A percentile compares a stretch with the other conserved stretches of the same genome.
phyloP scores from a whole-genome alignment of 495 filamentous ascomycete genomes.

The Aspergillus affinis region DNA sequence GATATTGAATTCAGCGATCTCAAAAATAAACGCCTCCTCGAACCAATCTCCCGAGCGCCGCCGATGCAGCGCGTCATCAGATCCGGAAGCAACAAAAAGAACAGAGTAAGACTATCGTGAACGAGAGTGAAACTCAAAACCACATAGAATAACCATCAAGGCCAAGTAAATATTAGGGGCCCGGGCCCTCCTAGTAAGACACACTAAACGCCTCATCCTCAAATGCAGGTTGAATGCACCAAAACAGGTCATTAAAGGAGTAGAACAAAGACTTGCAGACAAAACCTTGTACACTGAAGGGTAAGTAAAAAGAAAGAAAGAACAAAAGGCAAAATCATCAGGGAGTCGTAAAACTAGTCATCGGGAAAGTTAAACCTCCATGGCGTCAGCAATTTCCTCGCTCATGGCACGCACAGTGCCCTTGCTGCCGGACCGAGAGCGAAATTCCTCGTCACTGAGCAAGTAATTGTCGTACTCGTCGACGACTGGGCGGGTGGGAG shows the following conservation, averaged over 20 bases:
- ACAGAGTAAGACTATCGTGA: neutral
- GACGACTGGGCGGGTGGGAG: constrained; percentile 16
- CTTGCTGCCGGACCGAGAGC: constrained; percentile 37
- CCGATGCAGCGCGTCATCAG: constrained; percentile 10
- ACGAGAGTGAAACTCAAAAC: neutral
- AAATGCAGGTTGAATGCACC: constrained; percentile 29
- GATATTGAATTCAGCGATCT: neutral
- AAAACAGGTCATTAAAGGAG: neutral
- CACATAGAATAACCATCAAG: neutral
- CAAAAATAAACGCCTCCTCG: neutral
- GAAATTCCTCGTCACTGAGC: constrained; percentile 46
- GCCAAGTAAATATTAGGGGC: constrained; percentile 5
- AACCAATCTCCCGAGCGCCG: neutral
- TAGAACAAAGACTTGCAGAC: neutral
- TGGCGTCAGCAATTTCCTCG: constrained; percentile 69
- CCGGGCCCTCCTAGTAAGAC: constrained; percentile 16
- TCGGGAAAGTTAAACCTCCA: constrained; percentile 54
- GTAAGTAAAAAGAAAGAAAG: constrained; percentile 10
- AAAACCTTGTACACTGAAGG: constrained; percentile 7
- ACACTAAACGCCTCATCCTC: constrained; percentile 20
- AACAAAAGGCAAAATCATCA: constrained; percentile 6
- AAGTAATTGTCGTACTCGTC: constrained; percentile 47
- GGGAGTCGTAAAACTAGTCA: constrained; percentile 3
- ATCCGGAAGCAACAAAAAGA: neutral
- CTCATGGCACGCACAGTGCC: constrained; percentile 65